Evolutionary conservation across 345 rosid genomes (phyloP).

Genomic region (Syzygium aqueum): DNA sequence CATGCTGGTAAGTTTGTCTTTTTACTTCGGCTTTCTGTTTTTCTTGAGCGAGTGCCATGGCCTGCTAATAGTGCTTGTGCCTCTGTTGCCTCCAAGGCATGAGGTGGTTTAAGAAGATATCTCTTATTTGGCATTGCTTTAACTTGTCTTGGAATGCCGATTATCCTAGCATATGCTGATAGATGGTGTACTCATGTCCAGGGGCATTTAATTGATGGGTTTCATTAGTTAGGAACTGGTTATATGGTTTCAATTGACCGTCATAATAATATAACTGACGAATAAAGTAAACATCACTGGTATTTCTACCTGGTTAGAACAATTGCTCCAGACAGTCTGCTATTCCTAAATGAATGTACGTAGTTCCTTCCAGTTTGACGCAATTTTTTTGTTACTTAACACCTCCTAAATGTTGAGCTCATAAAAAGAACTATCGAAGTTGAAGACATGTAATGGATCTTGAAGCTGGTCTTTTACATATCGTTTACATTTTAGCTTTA

Average conservation of each 20-base stretch:
- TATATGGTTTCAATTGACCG: background rate
- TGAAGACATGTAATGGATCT: background rate
- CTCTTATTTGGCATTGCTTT: background rate
- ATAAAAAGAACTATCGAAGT: background rate
- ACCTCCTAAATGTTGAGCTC: background rate
- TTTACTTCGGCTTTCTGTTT: background rate
- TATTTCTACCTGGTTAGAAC: background rate
- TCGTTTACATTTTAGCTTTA: background rate
- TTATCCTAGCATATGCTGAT: background rate
- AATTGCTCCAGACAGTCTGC: background rate
- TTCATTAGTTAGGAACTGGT: background rate
- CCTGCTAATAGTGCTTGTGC: background rate
- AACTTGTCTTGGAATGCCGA: background rate
- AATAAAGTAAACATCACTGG: background rate
- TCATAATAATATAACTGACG: background rate
- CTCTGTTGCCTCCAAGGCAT: background rate
- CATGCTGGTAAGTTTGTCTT: conserved; percentile 56
- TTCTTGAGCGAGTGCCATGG: background rate
- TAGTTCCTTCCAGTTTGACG: background rate
- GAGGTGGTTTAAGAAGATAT: background rate
- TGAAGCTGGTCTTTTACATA: background rate
- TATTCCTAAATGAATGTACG: background rate
- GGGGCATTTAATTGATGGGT: background rate
- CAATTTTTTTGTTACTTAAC: background rate
- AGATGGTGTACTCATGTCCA: background rate